phyloP scores from a whole-genome alignment of 495 filamentous ascomycete genomes.

The Neurospora sp. region DNA sequence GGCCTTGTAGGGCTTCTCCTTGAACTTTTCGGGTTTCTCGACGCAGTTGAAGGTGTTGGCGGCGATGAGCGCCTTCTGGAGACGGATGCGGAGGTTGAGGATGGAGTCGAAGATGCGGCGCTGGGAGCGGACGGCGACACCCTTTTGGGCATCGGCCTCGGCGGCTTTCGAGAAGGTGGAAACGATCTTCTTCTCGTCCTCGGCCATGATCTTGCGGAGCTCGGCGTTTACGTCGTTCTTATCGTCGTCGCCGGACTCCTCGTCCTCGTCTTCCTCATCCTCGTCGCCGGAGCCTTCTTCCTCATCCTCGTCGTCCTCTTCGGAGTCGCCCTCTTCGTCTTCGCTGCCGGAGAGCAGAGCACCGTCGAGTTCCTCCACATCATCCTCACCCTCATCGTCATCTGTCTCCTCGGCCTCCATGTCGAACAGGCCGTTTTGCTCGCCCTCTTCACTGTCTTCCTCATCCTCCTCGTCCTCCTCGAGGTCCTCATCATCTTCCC shows the following conservation, averaged over 20 bases:
- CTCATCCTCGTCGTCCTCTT: conserved; percentile 33
- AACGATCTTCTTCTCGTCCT: conserved; percentile 60
- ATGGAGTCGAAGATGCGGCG: conserved; percentile 76
- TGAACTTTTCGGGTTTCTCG: conserved; percentile 21
- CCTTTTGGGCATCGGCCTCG: conserved; percentile 73
- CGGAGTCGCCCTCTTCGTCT: conserved; percentile 17
- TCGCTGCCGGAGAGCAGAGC: conserved; percentile 14
- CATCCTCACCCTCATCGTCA: conserved; percentile 13
- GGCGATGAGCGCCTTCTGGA: conserved; percentile 81
- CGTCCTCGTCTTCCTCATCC: conserved; percentile 19
- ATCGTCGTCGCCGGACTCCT: conserved; percentile 19
- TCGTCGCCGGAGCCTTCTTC: conserved; percentile 25
- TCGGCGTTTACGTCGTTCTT: conserved; percentile 22
- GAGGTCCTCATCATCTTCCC: conserved; percentile 9
- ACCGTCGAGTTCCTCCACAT: conserved; percentile 18
- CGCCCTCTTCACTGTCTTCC: conserved; percentile 23
- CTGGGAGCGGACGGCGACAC: conserved; percentile 73
- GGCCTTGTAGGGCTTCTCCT: conserved; percentile 47
- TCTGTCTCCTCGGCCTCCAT: conserved; percentile 15
- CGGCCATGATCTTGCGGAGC: conserved; percentile 56
- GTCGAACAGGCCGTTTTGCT: conserved; percentile 5
- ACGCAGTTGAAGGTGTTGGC: conserved; percentile 60
- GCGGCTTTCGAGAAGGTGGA: conserved; percentile 62
- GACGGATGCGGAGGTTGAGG: conserved; percentile 74
- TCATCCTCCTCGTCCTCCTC: conserved; percentile 18